These are phyloP conservation scores for Cladophialophora exuberans DNA, from an alignment of 2,329 filamentous ascomycete genomes.

Conservation along the genomic window DNA sequence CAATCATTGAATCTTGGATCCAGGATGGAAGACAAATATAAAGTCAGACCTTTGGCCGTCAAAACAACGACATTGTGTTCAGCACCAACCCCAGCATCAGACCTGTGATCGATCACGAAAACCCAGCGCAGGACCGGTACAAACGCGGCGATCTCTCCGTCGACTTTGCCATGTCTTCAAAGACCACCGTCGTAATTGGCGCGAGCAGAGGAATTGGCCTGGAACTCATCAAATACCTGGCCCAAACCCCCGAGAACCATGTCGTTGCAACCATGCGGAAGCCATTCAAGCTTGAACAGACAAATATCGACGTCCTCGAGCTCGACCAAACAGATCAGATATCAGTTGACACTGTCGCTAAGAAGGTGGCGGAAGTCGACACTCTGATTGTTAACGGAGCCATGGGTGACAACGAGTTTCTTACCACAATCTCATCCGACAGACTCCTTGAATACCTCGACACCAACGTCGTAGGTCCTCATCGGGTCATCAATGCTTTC, in stretches of 20 bases:
- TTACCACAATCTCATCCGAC: slow-evolving; percentile 8
- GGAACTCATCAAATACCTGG: slow-evolving; percentile 10
- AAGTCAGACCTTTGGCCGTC: too few relatives aligned
- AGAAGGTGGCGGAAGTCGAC: slow-evolving; percentile 11
- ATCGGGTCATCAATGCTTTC: slow-evolving; percentile 16
- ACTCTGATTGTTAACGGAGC: slow-evolving; percentile 18
- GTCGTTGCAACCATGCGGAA: slow-evolving; percentile 20
- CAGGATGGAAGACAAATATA: too few relatives aligned
- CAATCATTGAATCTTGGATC: too few relatives aligned
- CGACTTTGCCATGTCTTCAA: slow-evolving; percentile 1
- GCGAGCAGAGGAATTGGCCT: slow-evolving; percentile 12
- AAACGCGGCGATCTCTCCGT: background rate
- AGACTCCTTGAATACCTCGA: slow-evolving; percentile 70
- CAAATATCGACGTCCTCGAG: slow-evolving; percentile 12
- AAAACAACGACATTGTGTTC: too few relatives aligned
- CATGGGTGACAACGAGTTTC: slow-evolving; percentile 18
- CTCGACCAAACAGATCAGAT: slow-evolving; percentile 15
- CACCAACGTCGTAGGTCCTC: slow-evolving; percentile 63
- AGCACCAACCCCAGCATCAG: too few relatives aligned
- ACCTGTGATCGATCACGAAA: too few relatives aligned
- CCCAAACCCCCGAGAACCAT: slow-evolving; percentile 5
- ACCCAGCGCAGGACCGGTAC: background rate
- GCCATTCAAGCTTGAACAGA: background rate
- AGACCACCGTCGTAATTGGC: slow-evolving; percentile 17
- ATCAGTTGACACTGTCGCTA: slow-evolving; percentile 5